A percentile compares a stretch with the other conserved stretches of the same genome.
Evolutionary conservation across 305 asterid species (phyloP).

Genomic region (Solanum hybrid): DNA sequence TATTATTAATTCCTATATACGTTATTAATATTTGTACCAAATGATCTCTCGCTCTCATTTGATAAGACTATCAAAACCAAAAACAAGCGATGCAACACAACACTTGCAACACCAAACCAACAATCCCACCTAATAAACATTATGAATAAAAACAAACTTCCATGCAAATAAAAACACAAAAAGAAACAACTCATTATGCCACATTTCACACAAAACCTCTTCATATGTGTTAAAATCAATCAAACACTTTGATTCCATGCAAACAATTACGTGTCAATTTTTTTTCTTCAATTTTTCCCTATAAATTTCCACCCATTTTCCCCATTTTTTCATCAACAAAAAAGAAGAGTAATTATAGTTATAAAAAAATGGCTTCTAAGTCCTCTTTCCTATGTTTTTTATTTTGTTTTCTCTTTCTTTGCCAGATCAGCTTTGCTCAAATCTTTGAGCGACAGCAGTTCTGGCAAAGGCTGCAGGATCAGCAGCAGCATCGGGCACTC

Average conservation of each 20-base stretch:
- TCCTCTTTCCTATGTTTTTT: constrained; percentile 14
- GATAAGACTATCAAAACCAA: not conserved
- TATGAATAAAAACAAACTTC: not conserved
- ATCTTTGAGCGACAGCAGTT: constrained; percentile 13
- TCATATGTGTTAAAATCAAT: not conserved
- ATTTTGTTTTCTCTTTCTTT: constrained; percentile 17
- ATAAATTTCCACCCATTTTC: not conserved
- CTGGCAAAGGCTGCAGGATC: not conserved
- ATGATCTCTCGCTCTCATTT: not conserved
- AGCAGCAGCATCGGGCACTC: not conserved
- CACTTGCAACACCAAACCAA: not conserved
- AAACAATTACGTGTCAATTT: constrained; percentile 15
- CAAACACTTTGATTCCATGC: not conserved
- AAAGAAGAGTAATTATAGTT: not conserved
- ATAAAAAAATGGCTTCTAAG: constrained; percentile 14
- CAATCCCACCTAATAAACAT: not conserved
- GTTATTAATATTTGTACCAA: no score
- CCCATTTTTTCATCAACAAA: not conserved
- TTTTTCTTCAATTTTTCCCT: not conserved
- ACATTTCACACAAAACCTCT: not conserved
- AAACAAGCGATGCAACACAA: not conserved
- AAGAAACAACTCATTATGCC: not conserved
- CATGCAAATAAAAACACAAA: constrained; percentile 1
- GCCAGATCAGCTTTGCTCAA: constrained; percentile 27
- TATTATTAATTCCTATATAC: no score